Conservation (phyloP, 1,284 basidiomycete genomes). For the Coniferiporia weirii region DNA sequence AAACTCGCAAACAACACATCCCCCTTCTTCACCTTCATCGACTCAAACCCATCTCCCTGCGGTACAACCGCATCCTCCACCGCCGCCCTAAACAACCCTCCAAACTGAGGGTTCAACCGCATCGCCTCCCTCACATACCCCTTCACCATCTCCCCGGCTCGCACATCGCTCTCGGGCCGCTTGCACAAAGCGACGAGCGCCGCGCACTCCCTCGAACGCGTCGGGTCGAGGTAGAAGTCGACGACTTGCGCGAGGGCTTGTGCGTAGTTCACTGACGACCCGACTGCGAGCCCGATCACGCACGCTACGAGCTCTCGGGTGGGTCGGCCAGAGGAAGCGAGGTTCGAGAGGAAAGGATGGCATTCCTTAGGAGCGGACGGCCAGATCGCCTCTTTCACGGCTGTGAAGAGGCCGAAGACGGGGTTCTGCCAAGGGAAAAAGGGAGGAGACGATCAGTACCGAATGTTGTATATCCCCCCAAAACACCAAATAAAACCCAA, state of each 20-base stretch:
- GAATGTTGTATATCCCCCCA: slow-evolving; percentile 26
- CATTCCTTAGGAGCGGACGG: slow-evolving; percentile 32
- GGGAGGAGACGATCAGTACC: slow-evolving; percentile 4
- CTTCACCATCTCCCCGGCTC: slow-evolving; percentile 34
- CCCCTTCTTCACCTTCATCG: slow-evolving; percentile 36
- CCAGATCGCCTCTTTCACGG: slow-evolving; percentile 27
- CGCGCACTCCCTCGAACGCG: slow-evolving; percentile 22
- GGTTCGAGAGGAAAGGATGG: slow-evolving; percentile 38
- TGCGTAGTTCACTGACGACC: slow-evolving; percentile 41
- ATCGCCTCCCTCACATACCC: slow-evolving; percentile 49
- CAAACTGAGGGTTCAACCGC: slow-evolving; percentile 39
- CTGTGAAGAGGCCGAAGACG: slow-evolving; percentile 14
- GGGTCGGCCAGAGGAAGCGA: slow-evolving; percentile 38
- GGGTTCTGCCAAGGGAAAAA: slow-evolving; percentile 21
- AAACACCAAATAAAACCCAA: not conserved
- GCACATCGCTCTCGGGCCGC: slow-evolving; percentile 28
- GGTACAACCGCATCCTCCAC: slow-evolving; percentile 26
- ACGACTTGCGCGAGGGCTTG: slow-evolving; percentile 28
- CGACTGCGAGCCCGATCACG: slow-evolving; percentile 44
- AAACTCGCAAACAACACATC: slow-evolving; percentile 43
- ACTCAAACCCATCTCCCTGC: slow-evolving; percentile 34
- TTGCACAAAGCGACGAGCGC: slow-evolving; percentile 31
- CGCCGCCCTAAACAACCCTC: slow-evolving; percentile 43
- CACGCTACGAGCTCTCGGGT: slow-evolving; percentile 39
- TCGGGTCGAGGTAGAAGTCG: slow-evolving; percentile 24